Conservation (phyloP, 2,329 filamentous ascomycete species). For the Atkinsonella hypoxylon region DNA sequence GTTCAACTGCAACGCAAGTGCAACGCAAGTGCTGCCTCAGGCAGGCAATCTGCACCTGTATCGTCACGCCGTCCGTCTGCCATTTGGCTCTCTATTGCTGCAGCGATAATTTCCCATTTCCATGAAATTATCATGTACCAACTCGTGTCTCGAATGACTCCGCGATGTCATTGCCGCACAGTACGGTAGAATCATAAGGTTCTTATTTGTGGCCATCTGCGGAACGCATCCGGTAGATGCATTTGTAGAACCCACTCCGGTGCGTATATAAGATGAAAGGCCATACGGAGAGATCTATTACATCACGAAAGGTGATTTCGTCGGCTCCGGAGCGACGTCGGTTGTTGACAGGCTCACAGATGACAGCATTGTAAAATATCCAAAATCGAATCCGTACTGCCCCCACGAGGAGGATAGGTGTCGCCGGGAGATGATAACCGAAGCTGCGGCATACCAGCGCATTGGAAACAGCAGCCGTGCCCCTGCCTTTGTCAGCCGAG, state of each 20-base stretch:
- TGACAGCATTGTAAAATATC: conserved; percentile 12
- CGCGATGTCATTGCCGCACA: background rate
- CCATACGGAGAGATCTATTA: conserved; percentile 10
- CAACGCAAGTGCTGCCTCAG: too few species aligned
- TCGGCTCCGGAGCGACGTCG: conserved; percentile 10
- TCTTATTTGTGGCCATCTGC: background rate
- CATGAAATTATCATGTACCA: background rate
- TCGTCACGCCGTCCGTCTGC: too few species aligned
- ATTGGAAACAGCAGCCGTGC: background rate
- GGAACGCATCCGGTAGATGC: background rate
- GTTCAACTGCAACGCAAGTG: too few species aligned
- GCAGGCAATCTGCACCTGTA: too few species aligned
- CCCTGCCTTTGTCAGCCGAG: conserved; percentile 2
- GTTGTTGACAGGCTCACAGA: conserved; percentile 11
- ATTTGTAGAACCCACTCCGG: background rate
- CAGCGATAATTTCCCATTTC: background rate
- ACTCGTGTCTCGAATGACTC: background rate
- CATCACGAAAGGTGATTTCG: conserved; percentile 9
- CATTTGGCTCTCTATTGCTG: background rate
- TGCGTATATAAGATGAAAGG: background rate
- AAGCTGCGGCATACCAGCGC: background rate
- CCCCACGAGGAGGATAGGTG: conserved; percentile 8
- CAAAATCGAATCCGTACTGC: conserved; percentile 12
- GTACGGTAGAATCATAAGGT: background rate
- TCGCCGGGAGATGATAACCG: background rate